Conservation (phyloP, 192 early-diverging fungal species). For the Dissophora globulifera region DNA sequence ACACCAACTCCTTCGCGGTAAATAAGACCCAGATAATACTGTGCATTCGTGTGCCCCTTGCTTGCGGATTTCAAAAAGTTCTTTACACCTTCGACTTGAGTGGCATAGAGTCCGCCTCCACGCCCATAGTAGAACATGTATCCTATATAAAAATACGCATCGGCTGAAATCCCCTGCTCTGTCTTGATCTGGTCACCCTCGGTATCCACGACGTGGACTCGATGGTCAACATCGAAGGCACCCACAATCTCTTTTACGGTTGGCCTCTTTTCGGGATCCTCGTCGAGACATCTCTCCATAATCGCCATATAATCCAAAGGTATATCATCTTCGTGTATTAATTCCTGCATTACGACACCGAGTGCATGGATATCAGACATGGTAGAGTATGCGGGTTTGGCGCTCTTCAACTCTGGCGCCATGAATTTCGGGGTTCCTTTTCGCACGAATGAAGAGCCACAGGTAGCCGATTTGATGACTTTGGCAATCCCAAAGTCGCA, state of each 20-base stretch:
- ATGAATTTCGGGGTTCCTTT: neutral
- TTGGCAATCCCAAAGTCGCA: slow-evolving; percentile 18
- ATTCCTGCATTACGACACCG: neutral
- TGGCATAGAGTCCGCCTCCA: neutral
- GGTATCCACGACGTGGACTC: neutral
- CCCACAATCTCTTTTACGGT: neutral
- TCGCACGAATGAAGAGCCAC: neutral
- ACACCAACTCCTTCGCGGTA: neutral
- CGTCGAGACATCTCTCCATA: neutral
- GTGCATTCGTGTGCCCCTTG: neutral
- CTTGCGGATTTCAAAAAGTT: neutral
- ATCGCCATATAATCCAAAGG: neutral
- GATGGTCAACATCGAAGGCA: neutral
- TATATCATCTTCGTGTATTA: neutral
- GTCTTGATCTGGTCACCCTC: neutral
- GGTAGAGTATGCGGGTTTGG: neutral
- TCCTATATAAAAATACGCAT: neutral
- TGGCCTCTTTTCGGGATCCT: neutral
- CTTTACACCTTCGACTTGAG: neutral
- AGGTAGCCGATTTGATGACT: neutral
- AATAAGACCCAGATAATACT: neutral
- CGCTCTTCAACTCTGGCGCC: neutral
- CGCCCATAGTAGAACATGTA: neutral
- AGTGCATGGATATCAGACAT: neutral
- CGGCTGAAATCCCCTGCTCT: neutral